Evolutionary conservation across 2,329 filamentous ascomycete genomes (phyloP).

Genomic region (Blastomyces parvus): DNA sequence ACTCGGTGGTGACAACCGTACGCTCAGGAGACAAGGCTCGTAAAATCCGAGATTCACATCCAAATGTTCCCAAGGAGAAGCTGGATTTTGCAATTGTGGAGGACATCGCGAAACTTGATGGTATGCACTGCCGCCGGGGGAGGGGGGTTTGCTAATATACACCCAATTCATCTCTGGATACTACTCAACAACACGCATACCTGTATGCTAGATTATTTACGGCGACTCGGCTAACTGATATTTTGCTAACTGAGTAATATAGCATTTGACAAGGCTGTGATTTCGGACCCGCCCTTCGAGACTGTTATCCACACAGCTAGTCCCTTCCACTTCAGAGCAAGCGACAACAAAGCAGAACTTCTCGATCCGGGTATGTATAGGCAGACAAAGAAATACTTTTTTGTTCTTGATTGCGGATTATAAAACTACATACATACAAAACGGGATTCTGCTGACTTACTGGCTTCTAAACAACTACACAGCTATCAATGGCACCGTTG

Average conservation of each 20-base stretch:
- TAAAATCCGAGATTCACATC: constrained; percentile 48
- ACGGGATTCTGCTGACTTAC: not conserved
- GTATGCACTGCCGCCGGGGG: constrained; percentile 5
- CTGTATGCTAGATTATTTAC: too few relatives aligned
- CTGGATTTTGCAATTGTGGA: constrained; percentile 59
- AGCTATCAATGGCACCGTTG: constrained; percentile 54
- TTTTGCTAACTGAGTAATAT: not conserved
- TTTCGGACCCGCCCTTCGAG: constrained; percentile 57
- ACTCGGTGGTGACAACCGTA: constrained; percentile 55
- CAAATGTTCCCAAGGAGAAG: constrained; percentile 44
- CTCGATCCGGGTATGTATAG: constrained; percentile 46
- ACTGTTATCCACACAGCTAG: constrained; percentile 65
- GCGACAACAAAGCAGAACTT: constrained; percentile 53
- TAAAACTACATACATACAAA: not conserved
- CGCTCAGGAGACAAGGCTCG: constrained; percentile 53
- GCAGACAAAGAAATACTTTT: constrained; percentile 24
- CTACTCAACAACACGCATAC: too few relatives aligned
- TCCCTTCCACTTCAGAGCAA: constrained; percentile 65
- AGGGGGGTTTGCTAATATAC: too few relatives aligned
- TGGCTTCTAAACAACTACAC: constrained; percentile 30
- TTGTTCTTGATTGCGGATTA: constrained; percentile 17
- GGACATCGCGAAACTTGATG: constrained; percentile 52
- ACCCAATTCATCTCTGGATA: too few relatives aligned
- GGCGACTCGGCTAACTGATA: not conserved
- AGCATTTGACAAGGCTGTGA: constrained; percentile 58